Conservation (phyloP, 2,329 filamentous ascomycete genomes). For the Monascus ruber region DNA sequence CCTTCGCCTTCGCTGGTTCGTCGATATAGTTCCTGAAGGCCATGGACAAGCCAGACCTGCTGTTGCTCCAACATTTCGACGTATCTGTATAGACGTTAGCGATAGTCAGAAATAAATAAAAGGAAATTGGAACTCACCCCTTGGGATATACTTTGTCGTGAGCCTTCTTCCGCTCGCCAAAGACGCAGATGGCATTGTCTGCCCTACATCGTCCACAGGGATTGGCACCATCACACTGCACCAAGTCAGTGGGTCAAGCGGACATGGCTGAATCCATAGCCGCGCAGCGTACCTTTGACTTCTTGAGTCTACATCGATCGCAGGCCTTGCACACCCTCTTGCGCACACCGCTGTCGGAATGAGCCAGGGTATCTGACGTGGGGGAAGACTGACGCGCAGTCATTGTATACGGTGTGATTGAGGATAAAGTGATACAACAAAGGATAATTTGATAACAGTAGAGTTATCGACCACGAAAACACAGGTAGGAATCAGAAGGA, state of each 20-base stretch:
- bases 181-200: slow-evolving; percentile 55
- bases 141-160: slow-evolving; percentile 60
- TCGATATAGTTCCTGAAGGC: slow-evolving; percentile 50
- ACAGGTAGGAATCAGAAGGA: too few relatives aligned
- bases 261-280: background rate
- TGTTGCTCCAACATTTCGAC: slow-evolving; percentile 59
- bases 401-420: slow-evolving; percentile 16
- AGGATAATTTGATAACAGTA: too few relatives aligned
- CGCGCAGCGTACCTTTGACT: slow-evolving; percentile 46
- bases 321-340: slow-evolving; percentile 58
- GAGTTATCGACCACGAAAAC: too few relatives aligned
- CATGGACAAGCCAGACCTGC: slow-evolving; percentile 50
- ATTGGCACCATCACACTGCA: slow-evolving; percentile 47
- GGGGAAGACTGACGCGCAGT: slow-evolving; percentile 30
- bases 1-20: slow-evolving; percentile 40
- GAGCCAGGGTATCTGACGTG: slow-evolving; percentile 25
- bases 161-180: slow-evolving; percentile 54
- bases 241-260: background rate
- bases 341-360: slow-evolving; percentile 38
- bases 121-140: slow-evolving; percentile 37
- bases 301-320: slow-evolving; percentile 54
- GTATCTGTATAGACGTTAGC: slow-evolving; percentile 33
- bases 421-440: background rate
- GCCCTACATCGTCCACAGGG: slow-evolving; percentile 52
- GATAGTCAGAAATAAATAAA: slow-evolving; percentile 2